phyloP scores from a whole-genome alignment of 2,329 filamentous ascomycete species.

The Xylaria sp. region DNA sequence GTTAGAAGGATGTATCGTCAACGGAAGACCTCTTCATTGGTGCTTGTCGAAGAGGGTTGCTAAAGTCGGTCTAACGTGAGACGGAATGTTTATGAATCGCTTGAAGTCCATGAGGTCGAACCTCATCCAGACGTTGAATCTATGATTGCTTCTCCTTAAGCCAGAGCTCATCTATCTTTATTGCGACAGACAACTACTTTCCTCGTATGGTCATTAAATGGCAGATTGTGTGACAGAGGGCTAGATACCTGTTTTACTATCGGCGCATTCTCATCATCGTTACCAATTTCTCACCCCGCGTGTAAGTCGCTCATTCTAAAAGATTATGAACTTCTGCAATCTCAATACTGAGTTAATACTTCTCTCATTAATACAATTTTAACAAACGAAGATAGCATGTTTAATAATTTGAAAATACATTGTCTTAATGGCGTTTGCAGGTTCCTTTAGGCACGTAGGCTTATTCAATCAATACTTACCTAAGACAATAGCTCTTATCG shows the following conservation, averaged over 20 bases:
- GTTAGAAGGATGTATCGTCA: neutral
- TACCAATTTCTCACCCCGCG: neutral
- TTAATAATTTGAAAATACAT: too few species aligned
- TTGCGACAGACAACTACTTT: neutral
- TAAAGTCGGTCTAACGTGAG: too few species aligned
- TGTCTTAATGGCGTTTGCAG: too few species aligned
- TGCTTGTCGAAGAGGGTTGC: too few species aligned
- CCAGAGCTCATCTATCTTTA: neutral
- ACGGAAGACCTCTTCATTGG: too few species aligned
- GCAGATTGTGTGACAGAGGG: neutral
- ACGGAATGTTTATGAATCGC: neutral
- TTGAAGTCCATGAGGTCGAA: neutral
- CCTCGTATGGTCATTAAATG: neutral
- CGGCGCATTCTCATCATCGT: neutral
- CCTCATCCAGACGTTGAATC: neutral
- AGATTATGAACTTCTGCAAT: too few species aligned
- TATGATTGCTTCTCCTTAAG: neutral
- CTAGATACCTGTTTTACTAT: neutral
- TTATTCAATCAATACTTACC: too few species aligned
- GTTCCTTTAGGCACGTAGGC: too few species aligned
- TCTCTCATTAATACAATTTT: too few species aligned
- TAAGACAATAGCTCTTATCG: neutral
- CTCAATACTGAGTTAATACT: too few species aligned
- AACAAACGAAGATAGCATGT: too few species aligned
- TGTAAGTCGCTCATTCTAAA: neutral